These are phyloP conservation scores for Dendrobium nobile DNA, from an alignment of 106 monocot genomes.

Conservation along the genomic window DNA sequence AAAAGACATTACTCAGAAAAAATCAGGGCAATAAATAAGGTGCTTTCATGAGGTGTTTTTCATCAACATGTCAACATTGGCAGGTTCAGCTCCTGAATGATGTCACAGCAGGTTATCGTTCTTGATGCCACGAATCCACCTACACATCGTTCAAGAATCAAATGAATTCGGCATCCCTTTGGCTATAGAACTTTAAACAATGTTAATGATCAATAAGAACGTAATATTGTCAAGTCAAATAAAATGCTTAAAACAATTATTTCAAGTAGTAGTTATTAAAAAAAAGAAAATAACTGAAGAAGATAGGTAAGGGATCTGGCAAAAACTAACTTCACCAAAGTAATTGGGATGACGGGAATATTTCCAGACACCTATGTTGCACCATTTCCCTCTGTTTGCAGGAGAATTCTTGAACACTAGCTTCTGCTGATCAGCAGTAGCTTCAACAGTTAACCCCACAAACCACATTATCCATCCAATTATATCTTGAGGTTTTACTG, in stretches of 20 bases:
- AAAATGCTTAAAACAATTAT: background rate
- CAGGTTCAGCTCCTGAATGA: too few species aligned
- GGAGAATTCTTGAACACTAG: constrained; percentile 73
- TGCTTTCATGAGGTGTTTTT: too few species aligned
- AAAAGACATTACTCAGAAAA: too few species aligned
- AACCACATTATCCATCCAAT: constrained; percentile 95
- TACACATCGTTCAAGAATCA: too few species aligned
- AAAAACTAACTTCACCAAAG: constrained; percentile 82
- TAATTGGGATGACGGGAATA: constrained; percentile 99
- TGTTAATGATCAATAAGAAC: too few species aligned
- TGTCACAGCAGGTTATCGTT: too few species aligned
- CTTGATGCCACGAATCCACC: too few species aligned
- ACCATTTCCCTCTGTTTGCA: constrained; percentile 78
- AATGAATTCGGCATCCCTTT: too few species aligned
- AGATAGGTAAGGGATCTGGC: background rate
- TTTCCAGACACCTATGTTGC: constrained; percentile 83
- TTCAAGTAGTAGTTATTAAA: background rate
- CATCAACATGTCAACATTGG: too few species aligned
- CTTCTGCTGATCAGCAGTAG: constrained; percentile 90
- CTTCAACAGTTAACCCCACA: constrained; percentile 65
- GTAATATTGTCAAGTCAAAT: too few species aligned
- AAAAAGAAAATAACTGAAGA: background rate
- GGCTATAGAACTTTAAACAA: too few species aligned
- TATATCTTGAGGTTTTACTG: constrained; percentile 73
- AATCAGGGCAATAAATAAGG: too few species aligned